Conservation (phyloP, 768 basidiomycete species). For the Russula abietina region DNA sequence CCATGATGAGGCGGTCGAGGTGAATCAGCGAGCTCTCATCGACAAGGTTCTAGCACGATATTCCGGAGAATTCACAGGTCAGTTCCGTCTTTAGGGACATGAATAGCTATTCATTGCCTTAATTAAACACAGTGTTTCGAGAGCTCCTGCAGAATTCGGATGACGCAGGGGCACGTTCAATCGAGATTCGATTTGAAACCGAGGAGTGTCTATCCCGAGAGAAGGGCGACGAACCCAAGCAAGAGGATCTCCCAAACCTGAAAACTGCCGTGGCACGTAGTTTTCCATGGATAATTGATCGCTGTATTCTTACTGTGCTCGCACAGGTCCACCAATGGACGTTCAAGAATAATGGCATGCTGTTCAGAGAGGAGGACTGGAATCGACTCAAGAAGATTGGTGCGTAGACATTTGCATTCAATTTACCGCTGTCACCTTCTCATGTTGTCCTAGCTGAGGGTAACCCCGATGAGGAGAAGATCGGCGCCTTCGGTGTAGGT, state of each 20-base stretch:
- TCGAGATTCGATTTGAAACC: conserved; percentile 78
- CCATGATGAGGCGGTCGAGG: conserved; percentile 78
- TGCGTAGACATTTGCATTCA: conserved; percentile 28
- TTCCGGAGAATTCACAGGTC: conserved; percentile 85
- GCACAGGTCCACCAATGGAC: conserved; percentile 70
- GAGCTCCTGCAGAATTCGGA: conserved; percentile 96
- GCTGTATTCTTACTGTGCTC: neutral
- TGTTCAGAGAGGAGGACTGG: conserved; percentile 87
- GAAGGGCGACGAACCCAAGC: conserved; percentile 19
- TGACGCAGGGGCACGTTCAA: conserved; percentile 71
- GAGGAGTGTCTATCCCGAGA: conserved; percentile 39
- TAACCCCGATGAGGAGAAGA: conserved; percentile 91
- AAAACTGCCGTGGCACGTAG: conserved; percentile 51
- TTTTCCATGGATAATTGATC: neutral
- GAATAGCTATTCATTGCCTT: neutral
- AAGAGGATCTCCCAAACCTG: conserved; percentile 48
- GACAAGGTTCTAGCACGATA: conserved; percentile 96
- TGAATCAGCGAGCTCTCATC: conserved; percentile 93
- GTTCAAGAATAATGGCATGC: conserved; percentile 82
- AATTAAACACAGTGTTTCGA: conserved; percentile 46
- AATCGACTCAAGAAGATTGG: conserved; percentile 83
- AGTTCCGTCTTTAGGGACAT: conserved; percentile 12
- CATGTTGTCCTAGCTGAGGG: conserved; percentile 58
- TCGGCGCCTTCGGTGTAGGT: conserved; percentile 88
- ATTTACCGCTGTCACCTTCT: neutral